Conservation (phyloP, 1,284 basidiomycete species). For the Sporisorium scitamineum region DNA sequence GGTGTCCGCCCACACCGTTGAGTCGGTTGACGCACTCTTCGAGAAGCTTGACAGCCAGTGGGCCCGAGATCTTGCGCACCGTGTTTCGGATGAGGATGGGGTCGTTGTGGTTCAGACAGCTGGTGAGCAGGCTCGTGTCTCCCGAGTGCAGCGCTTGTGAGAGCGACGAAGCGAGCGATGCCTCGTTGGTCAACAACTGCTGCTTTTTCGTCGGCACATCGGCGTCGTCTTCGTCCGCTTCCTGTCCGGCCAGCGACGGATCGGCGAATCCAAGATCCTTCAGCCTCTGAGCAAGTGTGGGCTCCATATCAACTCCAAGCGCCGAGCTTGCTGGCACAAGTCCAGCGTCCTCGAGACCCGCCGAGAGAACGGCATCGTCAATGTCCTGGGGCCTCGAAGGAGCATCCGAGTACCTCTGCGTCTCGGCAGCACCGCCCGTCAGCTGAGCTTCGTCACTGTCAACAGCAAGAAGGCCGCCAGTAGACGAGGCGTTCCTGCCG, state of each 20-base stretch:
- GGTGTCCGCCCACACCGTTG: constrained; percentile 77
- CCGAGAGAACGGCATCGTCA: constrained; percentile 35
- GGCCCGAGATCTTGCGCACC: constrained; percentile 86
- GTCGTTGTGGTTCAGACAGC: constrained; percentile 87
- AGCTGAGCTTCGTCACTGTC: constrained; percentile 40
- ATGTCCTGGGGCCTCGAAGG: constrained; percentile 32
- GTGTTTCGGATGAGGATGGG: constrained; percentile 85
- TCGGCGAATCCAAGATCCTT: constrained; percentile 50
- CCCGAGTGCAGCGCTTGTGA: constrained; percentile 97
- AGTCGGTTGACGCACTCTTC: constrained; percentile 90
- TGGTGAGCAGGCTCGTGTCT: constrained; percentile 87
- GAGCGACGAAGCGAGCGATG: constrained; percentile 91
- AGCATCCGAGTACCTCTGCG: constrained; percentile 58
- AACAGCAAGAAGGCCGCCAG: constrained; percentile 23
- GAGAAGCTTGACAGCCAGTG: constrained; percentile 86
- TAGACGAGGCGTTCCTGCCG: constrained; percentile 9
- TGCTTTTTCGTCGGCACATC: constrained; percentile 36
- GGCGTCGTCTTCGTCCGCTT: constrained; percentile 41
- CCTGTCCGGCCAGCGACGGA: constrained; percentile 35
- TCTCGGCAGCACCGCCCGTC: constrained; percentile 35
- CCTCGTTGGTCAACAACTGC: constrained; percentile 76
- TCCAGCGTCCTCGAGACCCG: constrained; percentile 35
- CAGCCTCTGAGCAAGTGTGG: constrained; percentile 58
- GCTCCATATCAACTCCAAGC: constrained; percentile 35
- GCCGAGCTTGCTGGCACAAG: constrained; percentile 16